A percentile compares a stretch with the other conserved stretches of the same genome.
Evolutionary conservation across 1,139 yeast genomes (phyloP).

Genomic region (Kodamaea sp.): DNA sequence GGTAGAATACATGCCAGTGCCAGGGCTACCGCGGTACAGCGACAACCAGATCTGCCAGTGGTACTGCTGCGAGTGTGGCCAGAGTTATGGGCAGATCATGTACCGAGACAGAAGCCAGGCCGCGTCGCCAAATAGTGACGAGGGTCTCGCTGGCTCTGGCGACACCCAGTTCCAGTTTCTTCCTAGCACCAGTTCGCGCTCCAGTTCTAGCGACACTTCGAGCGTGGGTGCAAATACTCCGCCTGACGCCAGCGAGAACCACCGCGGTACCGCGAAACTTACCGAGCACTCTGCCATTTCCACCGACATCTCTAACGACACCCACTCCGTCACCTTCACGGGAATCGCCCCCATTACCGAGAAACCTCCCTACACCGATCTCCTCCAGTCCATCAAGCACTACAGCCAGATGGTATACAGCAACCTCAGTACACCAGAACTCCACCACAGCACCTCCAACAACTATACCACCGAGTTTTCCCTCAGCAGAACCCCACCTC

Average conservation of each 20-base stretch:
- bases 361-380: conserved; percentile 9
- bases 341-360: background rate
- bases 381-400: conserved; percentile 24
- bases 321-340: background rate
- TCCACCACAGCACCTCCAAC: conserved; percentile 1
- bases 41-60: conserved; percentile 49
- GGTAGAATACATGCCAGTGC: conserved; percentile 5
- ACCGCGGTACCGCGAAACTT: too few species aligned
- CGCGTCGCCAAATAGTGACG: too few species aligned
- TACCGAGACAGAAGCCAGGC: too few species aligned
- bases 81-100: conserved; percentile 46
- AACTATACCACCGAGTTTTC: conserved; percentile 2
- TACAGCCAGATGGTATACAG: conserved; percentile 32
- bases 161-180: too few species aligned
- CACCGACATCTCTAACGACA: too few species aligned
- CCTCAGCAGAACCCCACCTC: too few species aligned
- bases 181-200: too few species aligned
- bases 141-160: too few species aligned
- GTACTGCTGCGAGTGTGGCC: conserved; percentile 58
- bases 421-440: conserved; percentile 1
- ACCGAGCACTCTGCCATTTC: too few species aligned
- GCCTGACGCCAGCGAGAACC: too few species aligned
- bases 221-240: too few species aligned
- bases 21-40: conserved; percentile 6
- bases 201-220: too few species aligned